phyloP scores from a whole-genome alignment of 768 basidiomycete genomes.

The Postia placenta region DNA sequence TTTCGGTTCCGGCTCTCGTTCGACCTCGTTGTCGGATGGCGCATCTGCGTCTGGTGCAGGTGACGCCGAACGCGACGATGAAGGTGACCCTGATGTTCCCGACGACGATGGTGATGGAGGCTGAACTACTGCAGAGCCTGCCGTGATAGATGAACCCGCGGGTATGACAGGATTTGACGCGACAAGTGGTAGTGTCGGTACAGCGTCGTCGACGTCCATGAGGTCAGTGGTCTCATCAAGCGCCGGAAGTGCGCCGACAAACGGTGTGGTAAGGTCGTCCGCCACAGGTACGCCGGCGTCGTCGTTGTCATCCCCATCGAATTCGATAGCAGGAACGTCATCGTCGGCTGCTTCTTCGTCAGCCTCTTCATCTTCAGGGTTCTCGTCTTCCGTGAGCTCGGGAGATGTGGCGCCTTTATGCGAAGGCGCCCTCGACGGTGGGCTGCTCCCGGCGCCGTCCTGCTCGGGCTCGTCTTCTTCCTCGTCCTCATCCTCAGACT shows the following conservation, averaged over 20 bases:
- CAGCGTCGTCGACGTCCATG: conserved; percentile 20
- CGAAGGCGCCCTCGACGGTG: conserved; percentile 1
- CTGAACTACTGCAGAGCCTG: conserved; percentile 33
- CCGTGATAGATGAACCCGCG: conserved; percentile 44
- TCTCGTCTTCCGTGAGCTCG: conserved; percentile 29
- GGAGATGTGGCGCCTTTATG: conserved; percentile 17
- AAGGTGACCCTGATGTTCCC: conserved; percentile 28
- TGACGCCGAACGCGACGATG: conserved; percentile 37
- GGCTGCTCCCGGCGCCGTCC: background rate
- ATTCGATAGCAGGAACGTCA: conserved; percentile 24
- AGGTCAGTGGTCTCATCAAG: conserved; percentile 2
- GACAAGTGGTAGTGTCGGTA: conserved; percentile 17
- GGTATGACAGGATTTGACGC: conserved; percentile 30
- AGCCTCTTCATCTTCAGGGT: conserved; percentile 19
- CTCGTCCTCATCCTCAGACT: conserved; percentile 21
- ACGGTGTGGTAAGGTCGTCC: conserved; percentile 4
- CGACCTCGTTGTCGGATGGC: conserved; percentile 15
- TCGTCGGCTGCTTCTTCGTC: conserved; percentile 21
- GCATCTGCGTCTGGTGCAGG: conserved; percentile 24
- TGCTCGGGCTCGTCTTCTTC: conserved; percentile 10
- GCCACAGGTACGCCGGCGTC: conserved; percentile 7
- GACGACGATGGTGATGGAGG: conserved; percentile 35
- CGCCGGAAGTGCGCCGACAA: conserved; percentile 2
- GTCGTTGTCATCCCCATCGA: conserved; percentile 17
- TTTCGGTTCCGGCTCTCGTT: conserved; percentile 16